These are phyloP conservation scores for Beauveria bassiana DNA, from an alignment of 2,329 filamentous ascomycete genomes.

Conservation along the genomic window DNA sequence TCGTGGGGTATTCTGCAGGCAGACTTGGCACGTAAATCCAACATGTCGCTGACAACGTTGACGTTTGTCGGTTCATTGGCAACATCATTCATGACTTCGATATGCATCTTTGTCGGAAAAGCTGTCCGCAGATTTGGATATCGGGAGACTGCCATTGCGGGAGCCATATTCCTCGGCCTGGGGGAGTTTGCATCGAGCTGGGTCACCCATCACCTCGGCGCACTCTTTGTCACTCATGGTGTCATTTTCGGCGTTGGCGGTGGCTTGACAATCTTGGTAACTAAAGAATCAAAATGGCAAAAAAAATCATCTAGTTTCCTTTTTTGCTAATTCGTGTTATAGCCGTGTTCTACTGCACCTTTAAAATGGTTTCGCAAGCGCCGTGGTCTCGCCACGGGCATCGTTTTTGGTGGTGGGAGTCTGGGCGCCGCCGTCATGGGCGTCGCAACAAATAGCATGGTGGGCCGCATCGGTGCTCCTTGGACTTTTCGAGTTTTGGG, in stretches of 20 bases:
- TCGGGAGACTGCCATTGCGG: constrained; percentile 16
- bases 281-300: no score
- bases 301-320: no score
- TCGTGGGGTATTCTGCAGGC: constrained; percentile 22
- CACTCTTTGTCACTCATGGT: constrained; percentile 20
- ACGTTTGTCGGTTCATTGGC: constrained; percentile 23
- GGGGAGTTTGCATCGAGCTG: constrained; percentile 22
- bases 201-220: constrained; percentile 16
- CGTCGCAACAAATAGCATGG: constrained; percentile 17
- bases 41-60: constrained; percentile 18
- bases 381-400: constrained; percentile 20
- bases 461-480: constrained; percentile 17
- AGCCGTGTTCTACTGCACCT: constrained; percentile 21
- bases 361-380: constrained; percentile 20
- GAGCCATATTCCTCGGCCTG: constrained; percentile 19
- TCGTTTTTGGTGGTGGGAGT: constrained; percentile 22
- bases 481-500: constrained; percentile 22
- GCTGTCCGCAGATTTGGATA: constrained; percentile 19
- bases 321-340: not conserved
- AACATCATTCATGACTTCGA: constrained; percentile 21
- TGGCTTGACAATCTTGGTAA: constrained; percentile 19
- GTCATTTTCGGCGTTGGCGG: constrained; percentile 21
- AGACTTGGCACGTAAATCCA: constrained; percentile 16
- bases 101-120: constrained; percentile 19
- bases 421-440: constrained; percentile 22